Base-by-base conservation (phyloP, 1,284 basidiomycete genomes). In the Salmacisia buchloeana region DNA sequence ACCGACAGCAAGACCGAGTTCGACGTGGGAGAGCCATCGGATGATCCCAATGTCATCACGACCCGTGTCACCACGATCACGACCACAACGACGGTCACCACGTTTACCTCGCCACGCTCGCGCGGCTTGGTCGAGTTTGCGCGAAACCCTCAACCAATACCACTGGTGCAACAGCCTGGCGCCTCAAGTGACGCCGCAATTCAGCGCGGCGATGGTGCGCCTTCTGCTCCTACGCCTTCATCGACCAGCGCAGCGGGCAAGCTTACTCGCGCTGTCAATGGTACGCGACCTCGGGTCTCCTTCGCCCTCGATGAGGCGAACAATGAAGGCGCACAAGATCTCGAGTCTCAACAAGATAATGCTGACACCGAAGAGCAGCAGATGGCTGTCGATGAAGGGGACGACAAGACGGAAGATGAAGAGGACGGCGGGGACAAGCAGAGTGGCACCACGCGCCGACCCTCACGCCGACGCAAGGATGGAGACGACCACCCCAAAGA, bases 1-100 rank as follows among this genome's bases (percentile, higher is more conserved):
- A 54, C 49, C 25, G 49, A 54, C 27, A 54, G 49, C 49, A 54
- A 54, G 49, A 54, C 49, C 29, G 49, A 54, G 9, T 54, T 54
- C 29, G 49, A 54, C 29, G 49, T 54, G 13, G 49, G 49, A 7
- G 49, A 54, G 13, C 29, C 49, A 1, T 18, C 25, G 27, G 49
- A 54, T 15, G 49, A 54, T 33, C 49, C 49, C 49, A 54, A 54
- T n/a, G 29, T 54, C 29, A 54, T 54, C 10, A 54, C 15, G 9
- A 54, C 49, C 18, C 25, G 49, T 15, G 49, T 54, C 27, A 54
- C 49, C 12, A 54, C 49, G 13, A 33, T 54, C 18, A 54, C 49
- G 3, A 54, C 49, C 29, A 54, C 49, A 12, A 54, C 49, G 9
- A 54, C 49, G 9, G 49, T 54, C 49, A 54, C 49, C 2, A 54